Base-by-base conservation (phyloP, 2,329 filamentous ascomycete genomes). In the Fusarium multiceps region DNA sequence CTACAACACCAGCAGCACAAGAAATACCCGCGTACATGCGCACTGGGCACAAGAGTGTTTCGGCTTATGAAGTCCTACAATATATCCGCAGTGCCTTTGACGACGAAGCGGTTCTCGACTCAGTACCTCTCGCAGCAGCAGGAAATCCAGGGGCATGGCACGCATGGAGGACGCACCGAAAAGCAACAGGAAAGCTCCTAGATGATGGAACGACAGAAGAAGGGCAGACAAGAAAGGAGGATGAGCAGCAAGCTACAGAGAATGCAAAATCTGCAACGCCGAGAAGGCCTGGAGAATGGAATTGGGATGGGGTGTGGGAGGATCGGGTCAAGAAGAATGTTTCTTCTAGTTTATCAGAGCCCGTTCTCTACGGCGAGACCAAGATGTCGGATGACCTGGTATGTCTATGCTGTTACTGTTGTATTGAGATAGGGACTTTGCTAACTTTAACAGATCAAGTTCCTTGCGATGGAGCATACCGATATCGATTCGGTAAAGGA, bases 251-350 rank as follows among this genome's bases (percentile, higher is more conserved):
- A n/a, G 47, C 54, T 10, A 21, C 55, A 20, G 63, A 72, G 27
- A 65, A 41, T 57, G 23, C 69, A 2, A 72, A 66, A 27, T 30
- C 41, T 42, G 46, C 48, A 3, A 43, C 69, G 1, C 50, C 69
- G 9, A 65, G 71, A 37, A 60, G 60, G 30, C 93, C 93, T 0
- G 92, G 92, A 9, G 92, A 97, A 74, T 98, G 95, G 95, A 97
- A 97, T 77, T 98, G 95, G 95, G 93, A 97, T 75, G 94, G 95
- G 0, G 95, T 98, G 0, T 99, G 95, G 95, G 93, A 97, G 77
- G 91, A 94, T 69, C 87, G 95, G 57, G 94, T 97, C 2, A 90
- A 89, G 79, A 92, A 91, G 78, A 92, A 92, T 20, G 88, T 98
- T 45, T 87, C 90, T 53, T 86, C 87, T 12, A 97, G 93, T 75